Percentiles rank a stretch among this genome's conserved stretches.
Evolutionary conservation across 108 stramenopile genomes (phyloP).

Genomic region (Fragilaria radians): DNA sequence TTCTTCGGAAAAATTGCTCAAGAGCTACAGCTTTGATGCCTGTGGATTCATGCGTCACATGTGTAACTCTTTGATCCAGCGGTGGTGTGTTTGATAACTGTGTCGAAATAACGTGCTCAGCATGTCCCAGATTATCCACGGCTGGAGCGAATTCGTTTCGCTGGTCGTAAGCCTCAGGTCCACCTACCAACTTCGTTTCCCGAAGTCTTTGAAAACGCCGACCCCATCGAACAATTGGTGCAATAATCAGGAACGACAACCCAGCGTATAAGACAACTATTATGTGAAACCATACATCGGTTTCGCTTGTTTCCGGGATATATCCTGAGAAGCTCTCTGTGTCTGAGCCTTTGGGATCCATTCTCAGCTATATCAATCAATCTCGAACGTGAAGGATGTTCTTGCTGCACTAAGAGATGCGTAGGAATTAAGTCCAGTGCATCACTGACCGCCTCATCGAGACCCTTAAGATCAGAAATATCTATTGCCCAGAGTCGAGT

Average conservation of each 20-base stretch:
- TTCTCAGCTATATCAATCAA: too few relatives aligned
- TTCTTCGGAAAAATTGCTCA: not conserved
- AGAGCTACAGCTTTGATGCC: not conserved
- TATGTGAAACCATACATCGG: constrained; percentile 15
- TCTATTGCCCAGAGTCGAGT: too few relatives aligned
- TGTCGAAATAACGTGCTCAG: not conserved
- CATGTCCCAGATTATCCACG: too few relatives aligned
- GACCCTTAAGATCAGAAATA: too few relatives aligned
- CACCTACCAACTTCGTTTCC: constrained; percentile 1
- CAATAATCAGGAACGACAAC: constrained; percentile 19
- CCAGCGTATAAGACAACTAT: constrained; percentile 22
- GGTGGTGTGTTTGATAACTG: not conserved
- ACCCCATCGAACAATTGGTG: constrained; percentile 27
- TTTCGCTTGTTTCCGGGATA: constrained; percentile 8
- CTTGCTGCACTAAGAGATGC: too few relatives aligned
- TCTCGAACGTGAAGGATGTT: too few relatives aligned
- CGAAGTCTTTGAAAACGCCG: constrained; percentile 6
- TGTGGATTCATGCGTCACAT: not conserved
- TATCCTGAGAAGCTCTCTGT: constrained; percentile 22
- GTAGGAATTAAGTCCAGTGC: too few relatives aligned
- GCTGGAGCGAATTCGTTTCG: not conserved
- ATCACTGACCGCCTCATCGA: too few relatives aligned
- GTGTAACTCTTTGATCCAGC: not conserved
- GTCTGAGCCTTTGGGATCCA: too few relatives aligned
- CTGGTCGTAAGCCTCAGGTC: not conserved